These are phyloP conservation scores for Wolfiporia cocos DNA, from an alignment of 1,284 basidiomycete species.

Conservation along the genomic window DNA sequence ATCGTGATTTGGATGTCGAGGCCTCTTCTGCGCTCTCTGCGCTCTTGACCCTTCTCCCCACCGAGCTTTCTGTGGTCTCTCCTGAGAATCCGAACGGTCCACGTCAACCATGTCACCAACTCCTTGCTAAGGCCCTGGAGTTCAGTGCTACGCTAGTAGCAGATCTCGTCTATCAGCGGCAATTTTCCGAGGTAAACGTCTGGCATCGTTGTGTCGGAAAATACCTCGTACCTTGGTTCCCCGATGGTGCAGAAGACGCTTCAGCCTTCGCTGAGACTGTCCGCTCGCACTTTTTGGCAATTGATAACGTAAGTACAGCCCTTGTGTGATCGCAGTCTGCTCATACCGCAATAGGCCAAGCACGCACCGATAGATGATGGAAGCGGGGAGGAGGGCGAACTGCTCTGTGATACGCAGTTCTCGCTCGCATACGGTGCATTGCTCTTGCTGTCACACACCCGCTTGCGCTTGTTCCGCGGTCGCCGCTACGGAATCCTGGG, in stretches of 20 bases:
- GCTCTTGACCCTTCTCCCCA: constrained; percentile 58
- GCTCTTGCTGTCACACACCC: constrained; percentile 93
- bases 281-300: constrained; percentile 68
- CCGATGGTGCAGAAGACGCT: constrained; percentile 35
- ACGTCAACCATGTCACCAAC: constrained; percentile 38
- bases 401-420: constrained; percentile 91
- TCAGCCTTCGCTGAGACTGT: constrained; percentile 56
- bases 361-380: constrained; percentile 33
- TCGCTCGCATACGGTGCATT: constrained; percentile 97
- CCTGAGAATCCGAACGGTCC: constrained; percentile 41
- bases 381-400: constrained; percentile 73
- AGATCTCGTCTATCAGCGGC: constrained; percentile 69
- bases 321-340: not conserved
- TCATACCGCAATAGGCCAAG: constrained; percentile 40
- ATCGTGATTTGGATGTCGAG: constrained; percentile 63
- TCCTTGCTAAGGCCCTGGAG: constrained; percentile 50
- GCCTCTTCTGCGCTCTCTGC: constrained; percentile 47
- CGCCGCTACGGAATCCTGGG: constrained; percentile 94
- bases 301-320: constrained; percentile 51
- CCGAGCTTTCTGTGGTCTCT: constrained; percentile 38
- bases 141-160: constrained; percentile 74
- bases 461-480: constrained; percentile 86
- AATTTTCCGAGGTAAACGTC: constrained; percentile 52
- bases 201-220: constrained; percentile 76
- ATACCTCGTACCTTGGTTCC: constrained; percentile 69